Evolutionary conservation across 2,329 filamentous ascomycete species (phyloP), one percentile per base, ranked within the genome.

Genomic region (Alternaria incomplexa): DNA sequence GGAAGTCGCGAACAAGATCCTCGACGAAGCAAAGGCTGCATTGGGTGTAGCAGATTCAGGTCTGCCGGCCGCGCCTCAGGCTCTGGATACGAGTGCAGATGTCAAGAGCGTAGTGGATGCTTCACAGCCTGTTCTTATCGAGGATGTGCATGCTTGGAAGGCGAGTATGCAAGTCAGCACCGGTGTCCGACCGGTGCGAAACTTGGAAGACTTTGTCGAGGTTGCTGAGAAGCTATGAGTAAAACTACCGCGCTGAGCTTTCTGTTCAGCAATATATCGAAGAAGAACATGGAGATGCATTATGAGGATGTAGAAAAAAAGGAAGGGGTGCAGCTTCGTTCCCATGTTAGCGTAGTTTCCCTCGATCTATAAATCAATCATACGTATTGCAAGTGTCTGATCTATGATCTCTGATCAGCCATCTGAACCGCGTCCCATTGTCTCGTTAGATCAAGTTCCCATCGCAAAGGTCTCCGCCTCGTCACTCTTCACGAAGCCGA

Each of bases 121-220:
- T n/a, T 70, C 60, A 6, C 67, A 72, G 61, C 85, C 89, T 1
- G 80, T 85, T 17, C 81, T 90, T 56, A 93, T 98, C 72, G 88
- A 88, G 50, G 92, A 97, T 75, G 90, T 97, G 4, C 86, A 91
- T 64, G 86, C 87, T 28, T 97, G 91, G 86, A 97, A 96, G 85
- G 89, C 92, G 1, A 85, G 88, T 13, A 84, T 97, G 72, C 83
- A 87, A 62, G 86, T 93, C 26, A 96, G 90, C 66, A 85, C 87
- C 22, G 95, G 92, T 1, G 88, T 93, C 2, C 85, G 85, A 64
- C 88, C 94, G 0, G 87, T 92, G 28, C 90, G 87, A 74, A 91
- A 96, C 68, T 80, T 98, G 59, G 90, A 86, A 65, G 91, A 93
- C 74, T 98, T 95, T 79, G 92, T 97, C 77, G 95, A 97, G 63